Base-by-base conservation (phyloP, 495 filamentous ascomycete species). In the Daldinia vernicosa region DNA sequence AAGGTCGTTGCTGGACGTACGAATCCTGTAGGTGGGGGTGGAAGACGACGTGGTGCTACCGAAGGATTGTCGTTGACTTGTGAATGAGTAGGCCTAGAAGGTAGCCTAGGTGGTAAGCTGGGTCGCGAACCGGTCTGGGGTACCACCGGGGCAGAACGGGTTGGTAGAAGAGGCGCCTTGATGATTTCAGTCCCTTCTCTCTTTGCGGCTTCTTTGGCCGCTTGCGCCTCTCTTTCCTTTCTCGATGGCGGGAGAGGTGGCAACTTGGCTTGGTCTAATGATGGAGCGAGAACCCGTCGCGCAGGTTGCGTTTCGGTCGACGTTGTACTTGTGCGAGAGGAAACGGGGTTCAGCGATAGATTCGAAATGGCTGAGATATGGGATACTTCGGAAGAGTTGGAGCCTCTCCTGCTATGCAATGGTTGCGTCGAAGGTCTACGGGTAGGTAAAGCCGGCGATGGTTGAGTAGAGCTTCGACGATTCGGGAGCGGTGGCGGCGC, bases 231-330 rank as follows among this genome's bases (percentile, higher is more conserved):
- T 8, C 76, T 72, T 53, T 84, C 83, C 22, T 78, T 79, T 63
- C 81, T 74, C 4, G 79, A 81, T 4, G 82, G 82, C 0, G 81
- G 83, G 7, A 88, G 75, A 17, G 81, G 84, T 0, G 86, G 85
- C 0, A 88, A 78, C 32, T 82, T 84, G 6, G 84, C 80, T 58
- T 82, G 77, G 26, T 85, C 84, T 9, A 86, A 70, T 0, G 84
- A 59, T 1, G 86, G 85, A 0, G 86, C 82, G 11, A 87, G 74
- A 19, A 80, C 82, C 62, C 84, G 76, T 60, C 63, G 75, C 27
- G 56, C 37, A 33, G 72, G 51, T 17, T 78, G 79, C 9, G 69
- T 64, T 43, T 83, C 77, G 17, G 65, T 55, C 3, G 78, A 78
- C 3, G 64, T 66, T 8, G 74, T 72, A 39, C 76, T 81, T 5